Evolutionary conservation across 805 yeast species (phyloP).

Genomic region (Suhomyces xylopsoci): DNA sequence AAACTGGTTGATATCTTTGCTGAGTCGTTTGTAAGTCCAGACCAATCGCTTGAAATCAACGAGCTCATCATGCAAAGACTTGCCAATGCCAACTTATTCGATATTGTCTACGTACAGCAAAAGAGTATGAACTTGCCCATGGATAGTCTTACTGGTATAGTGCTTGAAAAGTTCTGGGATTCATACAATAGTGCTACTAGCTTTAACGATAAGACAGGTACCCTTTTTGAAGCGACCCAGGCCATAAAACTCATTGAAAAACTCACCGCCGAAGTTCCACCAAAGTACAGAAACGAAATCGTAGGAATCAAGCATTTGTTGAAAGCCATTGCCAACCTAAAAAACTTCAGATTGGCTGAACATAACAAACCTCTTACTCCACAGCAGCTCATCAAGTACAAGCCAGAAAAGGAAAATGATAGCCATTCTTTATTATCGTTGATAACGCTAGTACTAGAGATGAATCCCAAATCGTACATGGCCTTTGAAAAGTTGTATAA

Average conservation of each 20-base stretch:
- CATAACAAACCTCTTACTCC: conserved; percentile 7
- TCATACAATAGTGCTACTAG: conserved; percentile 26
- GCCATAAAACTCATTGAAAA: conserved; percentile 28
- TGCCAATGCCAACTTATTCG: conserved; percentile 26
- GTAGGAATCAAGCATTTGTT: conserved; percentile 31
- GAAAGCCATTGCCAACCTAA: conserved; percentile 33
- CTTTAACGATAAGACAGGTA: conserved; percentile 34
- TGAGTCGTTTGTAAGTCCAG: conserved; percentile 15
- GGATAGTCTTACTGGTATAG: conserved; percentile 13
- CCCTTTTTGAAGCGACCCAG: conserved; percentile 20
- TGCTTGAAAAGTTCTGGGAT: conserved; percentile 33
- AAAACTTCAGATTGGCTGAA: conserved; percentile 29
- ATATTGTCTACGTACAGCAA: conserved; percentile 15
- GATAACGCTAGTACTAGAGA: conserved; percentile 46
- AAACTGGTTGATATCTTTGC: conserved; percentile 1
- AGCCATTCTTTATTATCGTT: conserved; percentile 31
- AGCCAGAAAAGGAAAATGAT: background rate
- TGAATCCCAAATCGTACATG: conserved; percentile 50
- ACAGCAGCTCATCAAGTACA: conserved; percentile 2
- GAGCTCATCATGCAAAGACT: conserved; percentile 27
- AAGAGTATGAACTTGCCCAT: conserved; percentile 1
- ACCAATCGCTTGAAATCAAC: conserved; percentile 14
- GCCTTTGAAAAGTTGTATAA: conserved; percentile 40
- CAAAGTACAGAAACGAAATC: conserved; percentile 7
- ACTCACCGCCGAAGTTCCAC: background rate